Percentiles rank a stretch among this genome's conserved stretches.
These are phyloP conservation scores for Inga laurina DNA, from an alignment of 306 rosid species.

Conservation along the genomic window DNA sequence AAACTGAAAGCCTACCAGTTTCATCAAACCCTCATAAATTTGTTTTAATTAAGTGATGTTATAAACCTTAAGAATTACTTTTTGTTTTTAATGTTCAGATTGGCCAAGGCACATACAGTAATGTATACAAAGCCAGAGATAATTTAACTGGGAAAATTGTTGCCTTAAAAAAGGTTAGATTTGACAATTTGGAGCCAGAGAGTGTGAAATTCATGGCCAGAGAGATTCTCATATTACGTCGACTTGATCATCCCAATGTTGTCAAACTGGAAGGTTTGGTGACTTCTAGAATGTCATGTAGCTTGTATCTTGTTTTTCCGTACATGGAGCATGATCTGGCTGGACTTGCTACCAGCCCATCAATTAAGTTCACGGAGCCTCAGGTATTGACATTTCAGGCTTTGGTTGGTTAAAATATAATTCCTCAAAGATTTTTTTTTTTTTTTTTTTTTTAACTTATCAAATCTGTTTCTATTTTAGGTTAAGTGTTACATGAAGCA, in stretches of 20 bases:
- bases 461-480: slow-evolving; percentile 44
- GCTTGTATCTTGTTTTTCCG: slow-evolving; percentile 80
- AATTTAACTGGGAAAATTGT: slow-evolving; percentile 72
- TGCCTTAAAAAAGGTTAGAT: slow-evolving; percentile 86
- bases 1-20: slow-evolving; percentile 15
- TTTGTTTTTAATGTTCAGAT: slow-evolving; percentile 52
- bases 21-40: not conserved
- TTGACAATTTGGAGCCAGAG: slow-evolving; percentile 92
- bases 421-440: slow-evolving; percentile 14
- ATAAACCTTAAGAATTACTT: slow-evolving; percentile 13
- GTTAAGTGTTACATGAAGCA: slow-evolving; percentile 91
- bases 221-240: slow-evolving; percentile 85
- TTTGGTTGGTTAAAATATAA: slow-evolving; percentile 18
- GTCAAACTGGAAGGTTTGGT: slow-evolving; percentile 86
- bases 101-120: slow-evolving; percentile 94
- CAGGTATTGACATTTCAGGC: slow-evolving; percentile 53
- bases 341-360: slow-evolving; percentile 86
- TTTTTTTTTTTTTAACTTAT: slow-evolving; percentile 36
- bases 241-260: slow-evolving; percentile 87
- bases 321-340: slow-evolving; percentile 97
- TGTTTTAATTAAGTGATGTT: not conserved
- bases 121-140: slow-evolving; percentile 95
- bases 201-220: slow-evolving; percentile 94
- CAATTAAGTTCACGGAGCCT: slow-evolving; percentile 74
- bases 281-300: slow-evolving; percentile 90